Conservation (phyloP, 2,329 filamentous ascomycete species). For the Mollisia scopiformis region DNA sequence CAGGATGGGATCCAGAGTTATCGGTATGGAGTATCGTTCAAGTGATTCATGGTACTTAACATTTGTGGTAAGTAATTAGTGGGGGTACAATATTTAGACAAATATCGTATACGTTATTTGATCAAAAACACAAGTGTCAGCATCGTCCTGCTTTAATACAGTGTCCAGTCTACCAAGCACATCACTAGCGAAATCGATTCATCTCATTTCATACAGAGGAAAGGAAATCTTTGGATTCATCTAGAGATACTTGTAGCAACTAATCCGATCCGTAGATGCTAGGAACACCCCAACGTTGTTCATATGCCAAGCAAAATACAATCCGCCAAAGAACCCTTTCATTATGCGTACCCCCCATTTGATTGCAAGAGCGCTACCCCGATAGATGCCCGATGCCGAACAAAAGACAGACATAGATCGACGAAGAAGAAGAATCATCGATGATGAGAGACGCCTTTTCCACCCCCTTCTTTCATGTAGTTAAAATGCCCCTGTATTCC, state of each 20-base stretch:
- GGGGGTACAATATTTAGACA: too few species aligned
- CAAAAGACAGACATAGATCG: too few species aligned
- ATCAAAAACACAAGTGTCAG: too few species aligned
- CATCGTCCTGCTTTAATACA: too few species aligned
- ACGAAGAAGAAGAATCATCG: slow-evolving; percentile 7
- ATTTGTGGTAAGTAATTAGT: too few species aligned
- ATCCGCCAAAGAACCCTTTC: slow-evolving; percentile 16
- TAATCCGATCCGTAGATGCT: slow-evolving; percentile 24
- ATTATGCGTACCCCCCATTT: slow-evolving; percentile 25
- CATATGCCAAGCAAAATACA: slow-evolving; percentile 27
- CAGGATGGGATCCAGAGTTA: too few species aligned
- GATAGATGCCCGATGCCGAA: slow-evolving; percentile 24
- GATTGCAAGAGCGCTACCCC: slow-evolving; percentile 10
- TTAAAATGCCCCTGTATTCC: slow-evolving; percentile 30
- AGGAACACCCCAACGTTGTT: slow-evolving; percentile 18
- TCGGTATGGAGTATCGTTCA: too few species aligned
- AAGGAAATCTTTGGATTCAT: slow-evolving; percentile 21
- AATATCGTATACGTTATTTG: too few species aligned
- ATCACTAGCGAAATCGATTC: not conserved
- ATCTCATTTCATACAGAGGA: not conserved
- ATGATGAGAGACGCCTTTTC: slow-evolving; percentile 35
- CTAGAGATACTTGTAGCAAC: slow-evolving; percentile 16
- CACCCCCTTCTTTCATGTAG: slow-evolving; percentile 31
- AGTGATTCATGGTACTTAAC: too few species aligned
- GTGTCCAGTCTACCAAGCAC: too few species aligned